Conservation (phyloP, 345 rosid genomes). For the Clausena lansium region DNA sequence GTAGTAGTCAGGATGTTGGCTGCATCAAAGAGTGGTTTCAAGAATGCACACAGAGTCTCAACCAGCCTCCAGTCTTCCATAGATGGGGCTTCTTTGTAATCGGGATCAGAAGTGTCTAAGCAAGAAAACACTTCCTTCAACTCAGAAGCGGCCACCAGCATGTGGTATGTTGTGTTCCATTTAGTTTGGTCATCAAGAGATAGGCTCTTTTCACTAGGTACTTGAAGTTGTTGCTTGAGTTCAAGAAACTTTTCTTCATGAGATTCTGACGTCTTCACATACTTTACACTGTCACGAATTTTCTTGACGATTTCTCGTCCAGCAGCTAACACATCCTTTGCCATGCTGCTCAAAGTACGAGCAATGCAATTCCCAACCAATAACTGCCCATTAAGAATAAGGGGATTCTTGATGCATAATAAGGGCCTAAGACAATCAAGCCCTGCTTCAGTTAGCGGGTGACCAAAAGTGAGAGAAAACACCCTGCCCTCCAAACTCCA, state of each 20-base stretch:
- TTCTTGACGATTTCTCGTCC: conserved; percentile 62
- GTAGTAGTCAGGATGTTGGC: conserved; percentile 50
- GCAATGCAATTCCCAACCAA: conserved; percentile 70
- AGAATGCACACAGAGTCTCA: conserved; percentile 61
- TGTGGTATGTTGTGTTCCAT: conserved; percentile 84
- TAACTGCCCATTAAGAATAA: conserved; percentile 75
- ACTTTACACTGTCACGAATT: conserved; percentile 77
- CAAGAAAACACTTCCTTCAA: conserved; percentile 87
- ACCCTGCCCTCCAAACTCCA: conserved; percentile 82
- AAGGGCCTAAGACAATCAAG: conserved; percentile 63
- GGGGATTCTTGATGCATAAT: conserved; percentile 67
- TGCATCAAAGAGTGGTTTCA: conserved; percentile 80
- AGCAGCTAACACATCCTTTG: conserved; percentile 52
- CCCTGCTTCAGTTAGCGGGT: conserved; percentile 49
- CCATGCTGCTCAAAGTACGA: conserved; percentile 50
- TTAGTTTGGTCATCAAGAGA: conserved; percentile 66
- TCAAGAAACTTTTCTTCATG: conserved; percentile 85
- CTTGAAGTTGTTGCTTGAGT: conserved; percentile 88
- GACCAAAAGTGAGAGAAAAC: conserved; percentile 69
- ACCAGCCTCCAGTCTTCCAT: conserved; percentile 71
- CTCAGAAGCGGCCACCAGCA: conserved; percentile 83
- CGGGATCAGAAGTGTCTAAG: conserved; percentile 78
- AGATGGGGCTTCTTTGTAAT: conserved; percentile 70
- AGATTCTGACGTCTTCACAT: conserved; percentile 80
- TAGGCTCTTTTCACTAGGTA: conserved; percentile 66